phyloP scores from a whole-genome alignment of 164 flowering plant genomes.

The Vitis riparia region DNA sequence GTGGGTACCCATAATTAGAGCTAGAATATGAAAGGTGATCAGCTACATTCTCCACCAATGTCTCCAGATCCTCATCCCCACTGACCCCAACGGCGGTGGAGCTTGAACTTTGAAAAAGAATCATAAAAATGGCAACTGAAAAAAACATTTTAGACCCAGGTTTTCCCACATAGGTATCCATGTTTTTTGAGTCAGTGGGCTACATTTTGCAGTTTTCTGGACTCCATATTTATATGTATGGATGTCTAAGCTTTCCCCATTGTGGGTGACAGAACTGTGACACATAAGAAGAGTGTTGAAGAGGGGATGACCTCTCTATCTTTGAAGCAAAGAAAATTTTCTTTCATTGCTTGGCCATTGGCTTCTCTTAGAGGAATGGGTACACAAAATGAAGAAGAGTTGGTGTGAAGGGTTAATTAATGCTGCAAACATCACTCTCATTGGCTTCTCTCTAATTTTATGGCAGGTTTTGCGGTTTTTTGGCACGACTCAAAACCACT shows the following conservation, averaged over 20 bases:
- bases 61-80: constrained; percentile 15
- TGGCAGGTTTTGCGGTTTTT: constrained; percentile 73
- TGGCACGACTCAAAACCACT: too few relatives aligned
- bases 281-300: constrained; percentile 27
- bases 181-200: background rate
- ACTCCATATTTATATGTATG: constrained; percentile 18
- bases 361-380: constrained; percentile 1
- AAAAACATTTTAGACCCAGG: constrained; percentile 8
- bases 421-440: too few relatives aligned
- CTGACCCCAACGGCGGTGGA: constrained; percentile 7
- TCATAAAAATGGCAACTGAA: constrained; percentile 12
- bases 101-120: constrained; percentile 15
- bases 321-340: constrained; percentile 53
- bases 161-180: constrained; percentile 23
- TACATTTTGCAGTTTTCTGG: constrained; percentile 1
- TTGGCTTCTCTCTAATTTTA: constrained; percentile 63
- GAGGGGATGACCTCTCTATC: constrained; percentile 22
- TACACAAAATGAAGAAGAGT: background rate
- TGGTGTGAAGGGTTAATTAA: too few relatives aligned
- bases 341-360: constrained; percentile 5
- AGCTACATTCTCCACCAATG: constrained; percentile 13
- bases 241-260: background rate
- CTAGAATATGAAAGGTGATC: constrained; percentile 14
- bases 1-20: constrained; percentile 26
- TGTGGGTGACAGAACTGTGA: background rate